phyloP scores from a whole-genome alignment of 176 grass and related monocot genomes.

The Aegilops tauschii region DNA sequence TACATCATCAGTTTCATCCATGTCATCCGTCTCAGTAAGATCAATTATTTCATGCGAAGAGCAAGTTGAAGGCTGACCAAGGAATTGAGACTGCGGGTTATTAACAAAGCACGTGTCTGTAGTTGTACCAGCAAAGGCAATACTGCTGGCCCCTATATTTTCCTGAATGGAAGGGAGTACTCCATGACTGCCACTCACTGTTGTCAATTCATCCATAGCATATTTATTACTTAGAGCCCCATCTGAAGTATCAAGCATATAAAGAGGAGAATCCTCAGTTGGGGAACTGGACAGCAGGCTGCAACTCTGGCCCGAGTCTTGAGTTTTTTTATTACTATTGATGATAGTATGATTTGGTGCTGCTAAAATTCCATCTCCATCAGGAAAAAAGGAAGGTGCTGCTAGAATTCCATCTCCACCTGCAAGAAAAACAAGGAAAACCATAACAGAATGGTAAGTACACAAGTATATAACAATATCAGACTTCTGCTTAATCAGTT shows the following conservation, averaged over 20 bases:
- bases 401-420: background rate
- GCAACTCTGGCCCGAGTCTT: background rate
- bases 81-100: background rate
- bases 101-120: constrained; percentile 12
- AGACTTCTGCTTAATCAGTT: background rate
- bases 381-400: too few relatives aligned
- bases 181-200: constrained; percentile 25
- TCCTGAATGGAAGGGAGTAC: constrained; percentile 38
- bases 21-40: constrained; percentile 12
- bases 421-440: background rate
- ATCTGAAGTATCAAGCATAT: constrained; percentile 40
- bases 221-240: constrained; percentile 29
- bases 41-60: constrained; percentile 26
- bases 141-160: background rate
- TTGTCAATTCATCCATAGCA: background rate
- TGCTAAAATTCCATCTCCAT: background rate
- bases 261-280: constrained; percentile 23
- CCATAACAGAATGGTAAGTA: background rate
- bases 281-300: constrained; percentile 26
- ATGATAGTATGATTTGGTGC: background rate
- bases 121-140: constrained; percentile 3
- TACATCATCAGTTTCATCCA: constrained; percentile 1
- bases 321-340: background rate
- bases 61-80: constrained; percentile 28
- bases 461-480: background rate